Evolutionary conservation across 2,329 filamentous ascomycete species (phyloP).

Genomic region (Calycina herbarum): DNA sequence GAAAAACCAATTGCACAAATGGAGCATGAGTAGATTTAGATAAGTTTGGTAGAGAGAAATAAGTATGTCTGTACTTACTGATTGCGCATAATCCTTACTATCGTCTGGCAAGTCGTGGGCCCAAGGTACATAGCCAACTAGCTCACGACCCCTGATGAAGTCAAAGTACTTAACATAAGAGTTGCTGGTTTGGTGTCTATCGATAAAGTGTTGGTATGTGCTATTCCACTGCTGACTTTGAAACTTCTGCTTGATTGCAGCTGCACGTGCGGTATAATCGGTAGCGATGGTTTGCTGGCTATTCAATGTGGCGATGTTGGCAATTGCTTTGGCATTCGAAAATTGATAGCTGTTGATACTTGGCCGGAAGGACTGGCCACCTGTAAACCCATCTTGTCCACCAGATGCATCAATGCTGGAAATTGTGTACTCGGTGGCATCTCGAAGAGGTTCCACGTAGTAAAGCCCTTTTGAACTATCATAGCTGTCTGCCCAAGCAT

Average conservation of each 20-base stretch:
- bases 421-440: not conserved
- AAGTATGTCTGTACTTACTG: not conserved
- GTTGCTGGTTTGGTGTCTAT: not conserved
- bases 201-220: not conserved
- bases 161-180: not conserved
- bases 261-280: not conserved
- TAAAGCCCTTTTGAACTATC: not conserved
- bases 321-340: not conserved
- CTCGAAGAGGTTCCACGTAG: not conserved
- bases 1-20: not conserved
- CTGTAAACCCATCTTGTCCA: not conserved
- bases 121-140: not conserved
- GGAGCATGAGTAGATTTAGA: not conserved
- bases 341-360: constrained; percentile 3
- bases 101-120: not conserved
- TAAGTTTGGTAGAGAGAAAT: not conserved
- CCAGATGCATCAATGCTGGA: not conserved
- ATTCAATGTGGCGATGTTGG: not conserved
- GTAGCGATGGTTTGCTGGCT: not conserved
- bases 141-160: not conserved
- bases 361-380: not conserved
- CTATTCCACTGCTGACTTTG: constrained; percentile 1
- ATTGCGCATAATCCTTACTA: not conserved
- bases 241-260: not conserved
- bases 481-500: not conserved